These are phyloP conservation scores for Datisca glomerata DNA, from an alignment of 306 rosid species.

Conservation along the genomic window DNA sequence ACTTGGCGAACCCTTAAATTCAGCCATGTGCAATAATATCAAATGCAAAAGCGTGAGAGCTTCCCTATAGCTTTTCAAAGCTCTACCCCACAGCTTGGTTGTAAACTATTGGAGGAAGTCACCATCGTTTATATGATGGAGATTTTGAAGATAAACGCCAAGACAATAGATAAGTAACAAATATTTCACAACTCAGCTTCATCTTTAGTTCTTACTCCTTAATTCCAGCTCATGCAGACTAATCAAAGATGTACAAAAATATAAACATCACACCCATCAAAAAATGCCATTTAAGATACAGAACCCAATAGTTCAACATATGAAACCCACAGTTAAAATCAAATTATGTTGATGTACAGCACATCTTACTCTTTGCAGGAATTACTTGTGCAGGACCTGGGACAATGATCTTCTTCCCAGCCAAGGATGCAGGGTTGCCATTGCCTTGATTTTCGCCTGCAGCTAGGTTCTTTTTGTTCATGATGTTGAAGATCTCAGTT, in stretches of 20 bases:
- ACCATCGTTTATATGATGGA: too few species aligned
- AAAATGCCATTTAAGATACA: conserved; percentile 30
- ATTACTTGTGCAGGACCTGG: conserved; percentile 68
- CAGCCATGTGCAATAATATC: too few species aligned
- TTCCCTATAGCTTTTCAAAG: too few species aligned
- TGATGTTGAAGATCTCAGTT: too few species aligned
- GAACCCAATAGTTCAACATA: conserved; percentile 16
- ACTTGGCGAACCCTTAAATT: too few species aligned
- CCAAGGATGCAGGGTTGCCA: conserved; percentile 41
- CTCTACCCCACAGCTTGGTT: too few species aligned
- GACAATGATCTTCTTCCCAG: conserved; percentile 61
- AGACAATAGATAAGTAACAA: too few species aligned
- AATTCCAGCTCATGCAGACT: conserved; percentile 24
- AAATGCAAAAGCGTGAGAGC: too few species aligned
- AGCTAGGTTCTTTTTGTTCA: conserved; percentile 52
- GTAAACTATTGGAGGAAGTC: too few species aligned
- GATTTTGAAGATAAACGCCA: too few species aligned
- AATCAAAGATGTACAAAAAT: conserved; percentile 28
- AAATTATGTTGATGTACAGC: conserved; percentile 42
- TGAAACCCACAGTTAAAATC: conserved; percentile 4
- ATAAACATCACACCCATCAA: conserved; percentile 33
- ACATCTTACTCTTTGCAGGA: conserved; percentile 47
- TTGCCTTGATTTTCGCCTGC: conserved; percentile 49
- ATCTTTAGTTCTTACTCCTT: conserved; percentile 16
- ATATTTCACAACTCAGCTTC: too few species aligned